Conservation (phyloP, 2,329 filamentous ascomycete genomes). For the Incumbomyces lentus region DNA sequence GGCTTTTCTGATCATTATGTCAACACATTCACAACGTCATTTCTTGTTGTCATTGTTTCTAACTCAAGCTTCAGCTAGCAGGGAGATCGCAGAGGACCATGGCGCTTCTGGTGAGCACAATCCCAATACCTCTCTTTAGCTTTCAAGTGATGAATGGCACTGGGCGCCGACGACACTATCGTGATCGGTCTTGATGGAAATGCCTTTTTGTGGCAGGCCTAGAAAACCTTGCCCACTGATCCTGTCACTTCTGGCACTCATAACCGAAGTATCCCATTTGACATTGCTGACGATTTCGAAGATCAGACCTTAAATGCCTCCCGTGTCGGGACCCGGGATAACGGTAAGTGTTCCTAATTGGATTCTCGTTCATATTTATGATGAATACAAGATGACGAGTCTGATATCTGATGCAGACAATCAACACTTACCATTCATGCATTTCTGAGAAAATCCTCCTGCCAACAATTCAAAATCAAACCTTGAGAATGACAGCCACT, state of each 20-base stretch:
- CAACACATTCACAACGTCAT: neutral
- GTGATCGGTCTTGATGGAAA: conserved; percentile 63
- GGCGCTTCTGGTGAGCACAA: neutral
- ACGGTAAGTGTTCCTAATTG: conserved; percentile 2
- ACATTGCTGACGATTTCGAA: neutral
- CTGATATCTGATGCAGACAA: conserved; percentile 54
- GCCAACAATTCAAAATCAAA: neutral
- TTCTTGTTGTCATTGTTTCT: neutral
- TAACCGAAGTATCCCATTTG: neutral
- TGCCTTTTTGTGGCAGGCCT: conserved; percentile 92
- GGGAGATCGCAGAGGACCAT: too few species aligned
- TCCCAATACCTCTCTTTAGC: conserved; percentile 13
- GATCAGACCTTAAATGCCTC: too few species aligned
- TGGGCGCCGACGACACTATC: conserved; percentile 73
- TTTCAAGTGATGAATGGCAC: conserved; percentile 78
- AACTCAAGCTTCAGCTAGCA: neutral
- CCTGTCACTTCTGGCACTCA: neutral
- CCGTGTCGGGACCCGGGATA: neutral
- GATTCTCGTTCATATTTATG: conserved; percentile 21
- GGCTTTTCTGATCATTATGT: conserved; percentile 66
- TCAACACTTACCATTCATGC: conserved; percentile 52
- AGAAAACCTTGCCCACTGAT: conserved; percentile 99
- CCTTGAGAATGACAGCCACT: neutral
- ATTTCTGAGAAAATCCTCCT: conserved; percentile 33
- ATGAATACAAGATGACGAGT: conserved; percentile 53